These are phyloP conservation scores for Xylaria digitata DNA, from an alignment of 2,329 filamentous ascomycete species.

Conservation along the genomic window DNA sequence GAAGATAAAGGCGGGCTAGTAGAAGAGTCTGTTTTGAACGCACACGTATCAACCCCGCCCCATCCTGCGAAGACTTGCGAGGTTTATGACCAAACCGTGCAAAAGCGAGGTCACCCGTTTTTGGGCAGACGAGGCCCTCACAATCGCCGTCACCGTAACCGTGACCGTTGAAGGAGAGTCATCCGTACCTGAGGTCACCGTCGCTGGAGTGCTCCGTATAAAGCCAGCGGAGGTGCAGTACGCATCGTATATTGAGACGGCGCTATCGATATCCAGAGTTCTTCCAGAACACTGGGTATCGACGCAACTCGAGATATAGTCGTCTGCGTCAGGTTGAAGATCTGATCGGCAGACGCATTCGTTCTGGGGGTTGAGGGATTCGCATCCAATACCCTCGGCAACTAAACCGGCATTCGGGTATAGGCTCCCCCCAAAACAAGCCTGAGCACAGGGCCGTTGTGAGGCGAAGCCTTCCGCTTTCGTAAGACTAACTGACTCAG, in stretches of 20 bases:
- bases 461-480: constrained; percentile 5
- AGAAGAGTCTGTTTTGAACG: constrained; percentile 25
- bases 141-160: constrained; percentile 31
- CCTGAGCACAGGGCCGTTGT: constrained; percentile 27
- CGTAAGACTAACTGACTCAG: constrained; percentile 7
- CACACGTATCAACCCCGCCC: constrained; percentile 29
- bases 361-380: background rate
- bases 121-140: constrained; percentile 24
- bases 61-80: constrained; percentile 19
- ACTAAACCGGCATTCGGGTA: constrained; percentile 3
- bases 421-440: constrained; percentile 7
- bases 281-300: constrained; percentile 5
- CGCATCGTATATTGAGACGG: constrained; percentile 27
- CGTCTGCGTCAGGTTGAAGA: constrained; percentile 18
- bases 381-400: constrained; percentile 20
- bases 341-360: constrained; percentile 30
- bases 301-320: constrained; percentile 15
- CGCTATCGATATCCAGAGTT: constrained; percentile 25
- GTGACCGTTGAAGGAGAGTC: constrained; percentile 26
- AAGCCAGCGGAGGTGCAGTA: constrained; percentile 29
- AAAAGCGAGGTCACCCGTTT: constrained; percentile 12
- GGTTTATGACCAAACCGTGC: background rate
- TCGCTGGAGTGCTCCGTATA: constrained; percentile 13
- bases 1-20: constrained; percentile 16
- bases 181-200: constrained; percentile 29